Evolutionary conservation across 1,139 yeast species (phyloP).

Genomic region (Suhomyces taliae): DNA sequence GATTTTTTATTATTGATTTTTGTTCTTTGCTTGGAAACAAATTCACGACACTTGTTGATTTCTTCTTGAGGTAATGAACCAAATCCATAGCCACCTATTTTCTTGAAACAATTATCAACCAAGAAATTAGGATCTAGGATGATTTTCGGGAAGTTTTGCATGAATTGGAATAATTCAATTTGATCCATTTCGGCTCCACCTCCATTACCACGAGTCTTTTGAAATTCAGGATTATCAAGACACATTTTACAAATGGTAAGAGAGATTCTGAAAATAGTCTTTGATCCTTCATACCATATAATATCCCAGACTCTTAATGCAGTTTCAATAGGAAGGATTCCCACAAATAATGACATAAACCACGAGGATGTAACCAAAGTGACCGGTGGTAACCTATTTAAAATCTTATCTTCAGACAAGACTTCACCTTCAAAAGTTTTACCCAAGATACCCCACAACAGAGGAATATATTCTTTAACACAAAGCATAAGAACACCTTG

Average conservation of each 20-base stretch:
- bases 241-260: constrained; percentile 79
- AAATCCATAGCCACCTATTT: constrained; percentile 65
- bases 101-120: constrained; percentile 73
- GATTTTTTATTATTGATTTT: constrained; percentile 43
- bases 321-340: constrained; percentile 83
- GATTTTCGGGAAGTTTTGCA: constrained; percentile 79
- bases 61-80: constrained; percentile 82
- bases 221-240: constrained; percentile 57
- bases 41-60: constrained; percentile 70
- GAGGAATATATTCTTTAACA: constrained; percentile 79
- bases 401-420: constrained; percentile 57
- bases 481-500: constrained; percentile 94
- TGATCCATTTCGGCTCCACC: constrained; percentile 53
- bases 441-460: constrained; percentile 64
- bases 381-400: constrained; percentile 80
- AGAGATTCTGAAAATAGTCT: constrained; percentile 79
- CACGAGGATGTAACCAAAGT: constrained; percentile 94
- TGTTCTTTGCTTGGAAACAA: constrained; percentile 64
- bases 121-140: constrained; percentile 69
- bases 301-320: constrained; percentile 93
- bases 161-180: constrained; percentile 81
- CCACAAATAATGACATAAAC: constrained; percentile 96
- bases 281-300: constrained; percentile 87
- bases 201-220: constrained; percentile 16
- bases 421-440: constrained; percentile 43